Evolutionary conservation across 768 basidiomycete species (phyloP).

Genomic region (Multifurca ochricompacta): DNA sequence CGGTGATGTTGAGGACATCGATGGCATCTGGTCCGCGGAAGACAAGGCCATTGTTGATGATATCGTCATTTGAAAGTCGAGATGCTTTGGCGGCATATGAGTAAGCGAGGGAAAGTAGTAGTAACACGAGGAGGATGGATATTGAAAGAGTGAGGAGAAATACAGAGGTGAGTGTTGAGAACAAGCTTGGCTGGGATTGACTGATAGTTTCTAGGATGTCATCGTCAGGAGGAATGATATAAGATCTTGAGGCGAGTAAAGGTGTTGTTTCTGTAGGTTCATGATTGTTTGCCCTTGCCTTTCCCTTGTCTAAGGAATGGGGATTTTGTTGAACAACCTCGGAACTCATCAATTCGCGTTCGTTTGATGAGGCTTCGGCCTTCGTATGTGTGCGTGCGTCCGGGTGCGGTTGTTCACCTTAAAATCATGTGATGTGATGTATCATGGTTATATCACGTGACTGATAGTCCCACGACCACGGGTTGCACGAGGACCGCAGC

Average conservation of each 20-base stretch:
- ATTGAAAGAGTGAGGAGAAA: constrained; percentile 51
- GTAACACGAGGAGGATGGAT: constrained; percentile 38
- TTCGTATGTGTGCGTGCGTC: too few species aligned
- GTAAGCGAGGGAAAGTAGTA: constrained; percentile 49
- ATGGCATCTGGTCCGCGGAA: constrained; percentile 54
- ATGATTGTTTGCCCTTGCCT: constrained; percentile 37
- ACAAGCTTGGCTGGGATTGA: constrained; percentile 26
- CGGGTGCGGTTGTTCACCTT: too few species aligned
- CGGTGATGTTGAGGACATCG: constrained; percentile 54
- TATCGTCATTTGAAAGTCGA: constrained; percentile 45
- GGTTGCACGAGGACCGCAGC: too few species aligned
- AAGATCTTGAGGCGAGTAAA: constrained; percentile 38
- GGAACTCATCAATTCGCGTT: too few species aligned
- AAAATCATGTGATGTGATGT: too few species aligned
- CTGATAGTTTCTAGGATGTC: constrained; percentile 20
- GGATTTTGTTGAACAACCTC: background rate
- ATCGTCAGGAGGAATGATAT: constrained; percentile 24
- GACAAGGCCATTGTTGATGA: constrained; percentile 47
- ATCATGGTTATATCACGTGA: too few species aligned
- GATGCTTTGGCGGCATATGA: constrained; percentile 56
- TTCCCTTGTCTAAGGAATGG: constrained; percentile 41
- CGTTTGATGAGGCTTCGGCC: too few species aligned
- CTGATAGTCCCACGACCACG: too few species aligned
- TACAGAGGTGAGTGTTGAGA: constrained; percentile 34
- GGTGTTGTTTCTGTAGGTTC: constrained; percentile 46